These are phyloP conservation scores for Magnolia officinalis DNA, from an alignment of 164 flowering plant species.

Conservation along the genomic window DNA sequence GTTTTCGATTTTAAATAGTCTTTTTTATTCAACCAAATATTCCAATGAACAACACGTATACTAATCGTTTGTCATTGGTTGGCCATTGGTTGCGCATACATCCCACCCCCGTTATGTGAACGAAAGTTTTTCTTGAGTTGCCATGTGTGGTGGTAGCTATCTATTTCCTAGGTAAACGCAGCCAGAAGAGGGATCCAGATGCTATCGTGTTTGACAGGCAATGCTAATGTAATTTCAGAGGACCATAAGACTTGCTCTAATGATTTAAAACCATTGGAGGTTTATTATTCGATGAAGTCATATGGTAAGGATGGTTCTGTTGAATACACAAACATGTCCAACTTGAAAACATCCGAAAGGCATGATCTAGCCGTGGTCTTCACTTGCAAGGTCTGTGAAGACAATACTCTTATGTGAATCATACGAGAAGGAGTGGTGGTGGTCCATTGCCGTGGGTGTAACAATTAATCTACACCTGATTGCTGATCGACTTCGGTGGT, in stretches of 20 bases:
- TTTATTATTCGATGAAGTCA: constrained; percentile 4
- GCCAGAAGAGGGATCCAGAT: constrained; percentile 31
- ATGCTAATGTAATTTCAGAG: constrained; percentile 12
- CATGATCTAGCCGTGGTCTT: constrained; percentile 80
- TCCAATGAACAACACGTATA: too few relatives aligned
- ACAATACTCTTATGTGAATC: constrained; percentile 61
- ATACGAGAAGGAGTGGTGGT: constrained; percentile 89
- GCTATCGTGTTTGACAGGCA: constrained; percentile 11
- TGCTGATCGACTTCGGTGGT: constrained; percentile 90
- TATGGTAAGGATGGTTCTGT: constrained; percentile 4
- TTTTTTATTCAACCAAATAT: too few relatives aligned
- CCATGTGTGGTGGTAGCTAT: too few relatives aligned
- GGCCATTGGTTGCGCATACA: too few relatives aligned
- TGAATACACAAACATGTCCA: constrained; percentile 35
- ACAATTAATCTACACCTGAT: constrained; percentile 76
- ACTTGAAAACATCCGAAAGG: constrained; percentile 54
- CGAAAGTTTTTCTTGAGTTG: too few relatives aligned
- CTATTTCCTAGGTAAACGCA: neutral
- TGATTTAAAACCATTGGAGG: constrained; percentile 5
- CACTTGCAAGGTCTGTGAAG: constrained; percentile 94
- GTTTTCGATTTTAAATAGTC: too few relatives aligned
- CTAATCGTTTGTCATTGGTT: too few relatives aligned
- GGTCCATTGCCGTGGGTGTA: constrained; percentile 74
- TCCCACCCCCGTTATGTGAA: too few relatives aligned
- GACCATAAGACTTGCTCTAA: constrained; percentile 6